Base-by-base conservation (phyloP, 352 stramenopile genomes). In the Saprolegnia parasitica region DNA sequence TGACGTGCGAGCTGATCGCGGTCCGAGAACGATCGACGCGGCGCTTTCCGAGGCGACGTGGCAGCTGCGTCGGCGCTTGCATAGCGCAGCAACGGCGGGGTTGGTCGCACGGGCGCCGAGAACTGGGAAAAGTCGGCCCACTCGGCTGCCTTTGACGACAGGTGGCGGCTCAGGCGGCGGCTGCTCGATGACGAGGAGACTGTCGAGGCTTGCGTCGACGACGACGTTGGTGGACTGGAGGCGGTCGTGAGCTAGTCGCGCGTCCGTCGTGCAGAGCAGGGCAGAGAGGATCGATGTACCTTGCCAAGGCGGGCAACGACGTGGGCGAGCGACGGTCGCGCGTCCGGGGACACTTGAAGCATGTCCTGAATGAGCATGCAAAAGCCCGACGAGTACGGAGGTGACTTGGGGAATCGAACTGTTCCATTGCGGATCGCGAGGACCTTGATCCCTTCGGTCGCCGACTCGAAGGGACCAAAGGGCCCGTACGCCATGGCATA, bases 401-500 rank as follows among this genome's bases (percentile, higher is more conserved):
- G 63, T 13, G 58, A 45, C 0, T 76, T 52, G 35, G 85, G 87
- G 24, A 89, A 87, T 8, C 79, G 78, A n/a, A 96, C 72, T 10
- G 74, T 79, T 35, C 85, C 86, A 62, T 92, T 92, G 9, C 79
- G 68, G 65, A 89, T 88, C 4, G 81, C 83, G 20, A 88, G 76
- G 16, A 73, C 72, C 46, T 83, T 74, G 5, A 89, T 78, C 32
- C 82, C 81, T 10, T 87, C 72, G 23, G 56, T 76, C 20, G 74
- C 67, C 49, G 78, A 81, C 70, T 98, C 94, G 74, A 97, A 97
- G 0, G 94, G 94, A 55, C 88, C 97, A 54, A 84, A 87, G 18
- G 84, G 83, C 3, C 93, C 91, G 74, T 92, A 98, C 40, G 93
- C 82, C 76, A 98, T 90, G 1, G 89, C 90, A 74, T 96, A 98